phyloP scores from a whole-genome alignment of 2,329 filamentous ascomycete species.

The Macrophomina tecta region DNA sequence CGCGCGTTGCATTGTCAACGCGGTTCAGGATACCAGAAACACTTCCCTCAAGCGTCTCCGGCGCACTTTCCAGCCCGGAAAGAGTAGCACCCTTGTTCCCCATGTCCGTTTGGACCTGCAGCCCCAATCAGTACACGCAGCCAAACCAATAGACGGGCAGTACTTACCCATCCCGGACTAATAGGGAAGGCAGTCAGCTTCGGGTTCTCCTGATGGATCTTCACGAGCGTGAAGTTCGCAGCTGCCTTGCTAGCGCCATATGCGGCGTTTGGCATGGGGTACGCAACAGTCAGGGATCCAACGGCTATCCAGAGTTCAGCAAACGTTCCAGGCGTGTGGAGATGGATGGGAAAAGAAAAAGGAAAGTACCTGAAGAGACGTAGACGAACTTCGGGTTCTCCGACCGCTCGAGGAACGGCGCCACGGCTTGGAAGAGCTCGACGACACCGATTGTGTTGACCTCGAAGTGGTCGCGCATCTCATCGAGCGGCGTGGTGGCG shows the following conservation, averaged over 20 bases:
- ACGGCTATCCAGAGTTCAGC: background rate
- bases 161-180: slow-evolving; percentile 32
- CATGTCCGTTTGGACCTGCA: slow-evolving; percentile 34
- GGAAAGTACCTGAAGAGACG: background rate
- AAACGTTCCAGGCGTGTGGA: background rate
- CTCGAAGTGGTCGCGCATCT: slow-evolving; percentile 19
- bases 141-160: background rate
- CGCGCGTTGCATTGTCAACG: slow-evolving; percentile 8
- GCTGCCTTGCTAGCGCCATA: slow-evolving; percentile 32
- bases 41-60: slow-evolving; percentile 31
- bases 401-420: slow-evolving; percentile 42
- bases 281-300: background rate
- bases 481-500: background rate
- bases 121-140: background rate
- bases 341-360: background rate
- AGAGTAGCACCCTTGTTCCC: slow-evolving; percentile 31
- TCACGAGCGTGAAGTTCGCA: slow-evolving; percentile 24
- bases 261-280: background rate
- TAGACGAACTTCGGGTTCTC: slow-evolving; percentile 5
- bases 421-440: slow-evolving; percentile 40
- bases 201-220: slow-evolving; percentile 28
- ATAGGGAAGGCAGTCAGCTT: slow-evolving; percentile 25
- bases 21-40: slow-evolving; percentile 29
- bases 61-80: slow-evolving; percentile 26
- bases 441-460: slow-evolving; percentile 50